Percentiles rank a stretch among this genome's conserved stretches.
Conservation (phyloP, 352 stramenopile species). For the Globisporangium takayamanum region DNA sequence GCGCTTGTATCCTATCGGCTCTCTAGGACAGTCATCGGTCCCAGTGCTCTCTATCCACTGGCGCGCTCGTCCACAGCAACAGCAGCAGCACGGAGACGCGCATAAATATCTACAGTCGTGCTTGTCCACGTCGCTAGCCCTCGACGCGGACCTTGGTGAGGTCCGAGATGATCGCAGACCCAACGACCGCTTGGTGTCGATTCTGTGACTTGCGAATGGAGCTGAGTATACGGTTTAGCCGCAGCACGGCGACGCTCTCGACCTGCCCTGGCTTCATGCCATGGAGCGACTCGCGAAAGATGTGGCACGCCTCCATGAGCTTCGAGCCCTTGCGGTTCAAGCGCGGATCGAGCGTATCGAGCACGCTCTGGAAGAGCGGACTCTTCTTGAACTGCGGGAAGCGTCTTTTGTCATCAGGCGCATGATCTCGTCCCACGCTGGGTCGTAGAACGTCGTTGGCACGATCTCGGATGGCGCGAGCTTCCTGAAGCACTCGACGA, state of each 20-base stretch:
- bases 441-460: slow-evolving; percentile 40
- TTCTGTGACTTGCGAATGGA: slow-evolving; percentile 59
- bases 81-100: no score
- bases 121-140: slow-evolving; percentile 5
- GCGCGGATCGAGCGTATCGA: slow-evolving; percentile 59
- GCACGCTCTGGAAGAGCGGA: slow-evolving; percentile 48
- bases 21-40: no score
- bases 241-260: slow-evolving; percentile 38
- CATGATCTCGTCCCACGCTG: slow-evolving; percentile 70
- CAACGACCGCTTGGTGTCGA: slow-evolving; percentile 23
- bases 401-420: slow-evolving; percentile 71
- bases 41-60: neutral
- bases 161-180: slow-evolving; percentile 14
- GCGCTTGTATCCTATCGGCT: no score
- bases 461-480: slow-evolving; percentile 21
- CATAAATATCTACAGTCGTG: slow-evolving; percentile 8
- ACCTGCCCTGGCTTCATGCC: slow-evolving; percentile 48
- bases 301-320: slow-evolving; percentile 54
- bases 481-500: slow-evolving; percentile 27
- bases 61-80: neutral
- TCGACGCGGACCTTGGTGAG: slow-evolving; percentile 17
- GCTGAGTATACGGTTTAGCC: slow-evolving; percentile 61
- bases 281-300: slow-evolving; percentile 68
- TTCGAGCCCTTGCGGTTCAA: slow-evolving; percentile 57
- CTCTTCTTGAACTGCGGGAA: slow-evolving; percentile 81